Evolutionary conservation across 2,329 filamentous ascomycete species (phyloP).

Genomic region (Neurospora sp.): DNA sequence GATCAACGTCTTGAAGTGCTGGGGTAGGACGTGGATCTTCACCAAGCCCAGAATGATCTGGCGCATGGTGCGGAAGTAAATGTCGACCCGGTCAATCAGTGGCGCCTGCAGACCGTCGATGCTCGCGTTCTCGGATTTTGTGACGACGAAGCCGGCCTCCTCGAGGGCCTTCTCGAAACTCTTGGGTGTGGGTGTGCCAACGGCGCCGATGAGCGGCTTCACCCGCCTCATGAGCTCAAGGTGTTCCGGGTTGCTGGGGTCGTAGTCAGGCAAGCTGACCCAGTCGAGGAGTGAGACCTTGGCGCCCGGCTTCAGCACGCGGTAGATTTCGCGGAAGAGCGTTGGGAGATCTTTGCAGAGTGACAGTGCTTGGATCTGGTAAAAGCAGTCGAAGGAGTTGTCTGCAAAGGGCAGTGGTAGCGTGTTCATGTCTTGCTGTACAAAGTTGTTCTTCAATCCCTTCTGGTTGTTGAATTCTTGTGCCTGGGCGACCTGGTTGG

Average conservation of each 20-base stretch:
- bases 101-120: constrained; percentile 40
- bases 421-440: constrained; percentile 40
- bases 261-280: constrained; percentile 40
- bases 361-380: constrained; percentile 48
- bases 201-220: constrained; percentile 44
- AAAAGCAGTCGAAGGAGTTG: constrained; percentile 40
- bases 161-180: constrained; percentile 34
- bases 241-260: constrained; percentile 35
- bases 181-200: constrained; percentile 41
- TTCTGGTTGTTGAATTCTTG: constrained; percentile 31
- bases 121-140: constrained; percentile 40
- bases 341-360: constrained; percentile 37
- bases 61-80: constrained; percentile 42
- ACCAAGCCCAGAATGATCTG: constrained; percentile 38
- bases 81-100: constrained; percentile 42
- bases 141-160: constrained; percentile 36
- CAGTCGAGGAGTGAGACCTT: constrained; percentile 41
- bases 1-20: constrained; percentile 42
- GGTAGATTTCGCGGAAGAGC: constrained; percentile 38
- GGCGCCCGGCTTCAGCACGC: constrained; percentile 39
- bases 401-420: constrained; percentile 41
- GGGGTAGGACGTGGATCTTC: constrained; percentile 34
- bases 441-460: constrained; percentile 35
- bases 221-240: constrained; percentile 41
- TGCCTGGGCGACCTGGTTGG: constrained; percentile 39